Evolutionary conservation across 345 rosid genomes (phyloP), one percentile per base, ranked within the genome.

Genomic region (Eucalyptus victrix): DNA sequence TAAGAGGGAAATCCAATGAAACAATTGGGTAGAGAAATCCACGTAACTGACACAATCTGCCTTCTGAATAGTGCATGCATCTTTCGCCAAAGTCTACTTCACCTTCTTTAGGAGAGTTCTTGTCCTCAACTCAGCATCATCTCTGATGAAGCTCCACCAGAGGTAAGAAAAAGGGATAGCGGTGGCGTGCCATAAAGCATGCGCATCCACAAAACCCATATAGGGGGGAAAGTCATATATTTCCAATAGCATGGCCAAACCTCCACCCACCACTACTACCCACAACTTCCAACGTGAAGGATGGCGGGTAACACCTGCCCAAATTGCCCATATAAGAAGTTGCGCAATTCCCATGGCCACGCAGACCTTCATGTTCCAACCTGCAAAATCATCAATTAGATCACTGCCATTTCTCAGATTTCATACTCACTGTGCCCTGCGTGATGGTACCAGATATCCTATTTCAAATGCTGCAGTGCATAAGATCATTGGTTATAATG

Each of bases 121-220:
- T 76, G 99, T 96, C 87, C 96, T 93, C 88, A 93, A 93, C 90
- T 95, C 96, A 2, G 97, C 97, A 53, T 97, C 98, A 58, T 97
- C 99, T 88, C 96, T 91, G 83, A 93, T 92, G 91, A 96, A 96
- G 91, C 98, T 96, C 99, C 99, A 97, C 95, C 95, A 96, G 51
- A 96, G 90, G 89, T 96, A 96, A 24, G 97, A 90, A 23, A 97
- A 95, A n/a, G 98, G 98, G 89, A 97, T 91, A 53, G 94, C 91
- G 10, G 95, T 89, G 24, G 95, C 94, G 44, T 95, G 95, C 97
- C 97, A 95, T 53, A 96, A 94, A 60, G 95, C 94, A 26, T 94
- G 97, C 18, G 99, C 95, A 91, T 97, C 99, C 4, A 97, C 89
- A 42, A 89, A 95, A 89, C 99, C 96, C 44, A 87, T 49, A 89